These are phyloP conservation scores for Leersia perrieri DNA, from an alignment of 176 grass and related monocot genomes.

Conservation along the genomic window DNA sequence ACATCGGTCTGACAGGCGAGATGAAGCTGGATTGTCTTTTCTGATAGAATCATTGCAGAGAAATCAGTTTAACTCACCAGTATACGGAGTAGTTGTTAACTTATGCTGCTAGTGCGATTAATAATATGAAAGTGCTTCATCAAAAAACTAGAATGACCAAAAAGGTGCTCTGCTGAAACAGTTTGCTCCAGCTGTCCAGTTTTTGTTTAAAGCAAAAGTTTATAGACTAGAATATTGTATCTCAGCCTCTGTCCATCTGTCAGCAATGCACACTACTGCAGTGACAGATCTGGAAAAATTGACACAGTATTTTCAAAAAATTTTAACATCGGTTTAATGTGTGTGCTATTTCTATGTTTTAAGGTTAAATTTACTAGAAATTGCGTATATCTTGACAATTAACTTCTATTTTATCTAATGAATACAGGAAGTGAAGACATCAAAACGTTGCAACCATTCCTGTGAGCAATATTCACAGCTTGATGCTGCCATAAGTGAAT, in stretches of 20 bases:
- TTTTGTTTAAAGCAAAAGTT: conserved; percentile 4
- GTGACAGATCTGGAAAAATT: not conserved
- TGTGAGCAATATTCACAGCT: conserved; percentile 24
- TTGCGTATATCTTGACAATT: conserved; percentile 4
- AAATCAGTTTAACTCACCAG: not conserved
- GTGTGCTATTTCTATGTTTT: not conserved
- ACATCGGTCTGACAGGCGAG: not conserved
- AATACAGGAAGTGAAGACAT: conserved; percentile 36
- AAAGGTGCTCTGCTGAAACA: conserved; percentile 10
- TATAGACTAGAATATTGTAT: not conserved
- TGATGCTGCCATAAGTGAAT: conserved; percentile 25
- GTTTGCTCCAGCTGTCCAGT: not conserved
- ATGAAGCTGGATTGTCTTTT: not conserved
- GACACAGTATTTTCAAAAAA: not conserved
- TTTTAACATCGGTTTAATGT: not conserved
- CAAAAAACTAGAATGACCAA: conserved; percentile 10
- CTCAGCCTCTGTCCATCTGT: conserved; percentile 1
- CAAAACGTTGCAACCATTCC: conserved; percentile 12
- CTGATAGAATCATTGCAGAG: conserved; percentile 7
- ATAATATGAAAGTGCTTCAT: not conserved
- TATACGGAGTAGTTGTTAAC: not conserved
- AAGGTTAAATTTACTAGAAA: not conserved
- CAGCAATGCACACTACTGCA: not conserved
- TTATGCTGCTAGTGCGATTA: conserved; percentile 5
- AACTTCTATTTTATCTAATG: conserved; percentile 25